Percentiles rank a stretch among this genome's conserved stretches.
Evolutionary conservation across 495 filamentous ascomycete genomes (phyloP).

Genomic region (Talaromyces adpressus): DNA sequence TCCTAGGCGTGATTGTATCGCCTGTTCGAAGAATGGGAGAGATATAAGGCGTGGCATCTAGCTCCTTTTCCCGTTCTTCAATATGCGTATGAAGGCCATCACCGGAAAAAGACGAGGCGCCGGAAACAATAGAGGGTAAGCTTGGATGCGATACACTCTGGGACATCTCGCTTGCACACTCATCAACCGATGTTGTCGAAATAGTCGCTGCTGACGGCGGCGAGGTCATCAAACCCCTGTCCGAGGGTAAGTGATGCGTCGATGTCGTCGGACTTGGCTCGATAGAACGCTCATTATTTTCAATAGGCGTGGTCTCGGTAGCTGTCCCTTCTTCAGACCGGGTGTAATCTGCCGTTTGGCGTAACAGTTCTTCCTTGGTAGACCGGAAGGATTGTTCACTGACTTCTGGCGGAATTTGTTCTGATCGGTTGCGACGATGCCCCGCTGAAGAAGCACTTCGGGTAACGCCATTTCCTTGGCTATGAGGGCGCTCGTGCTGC

Average conservation of each 20-base stretch:
- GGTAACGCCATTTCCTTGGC: slow-evolving; percentile 3
- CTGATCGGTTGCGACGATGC: slow-evolving; percentile 32
- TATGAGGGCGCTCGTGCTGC: slow-evolving; percentile 21
- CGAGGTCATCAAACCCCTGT: slow-evolving; percentile 35
- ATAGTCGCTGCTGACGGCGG: slow-evolving; percentile 50
- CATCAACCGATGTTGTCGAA: slow-evolving; percentile 42
- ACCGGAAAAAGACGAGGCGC: slow-evolving; percentile 75
- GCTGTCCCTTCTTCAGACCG: not conserved
- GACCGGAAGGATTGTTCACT: slow-evolving; percentile 39
- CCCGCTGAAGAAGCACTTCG: slow-evolving; percentile 3
- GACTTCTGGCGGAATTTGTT: slow-evolving; percentile 27
- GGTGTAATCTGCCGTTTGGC: slow-evolving; percentile 18
- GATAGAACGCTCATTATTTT: not conserved
- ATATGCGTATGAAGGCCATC: slow-evolving; percentile 19
- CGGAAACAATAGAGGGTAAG: slow-evolving; percentile 66
- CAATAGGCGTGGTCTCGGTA: not conserved
- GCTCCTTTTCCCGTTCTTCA: slow-evolving; percentile 24
- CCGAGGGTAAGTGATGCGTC: not conserved
- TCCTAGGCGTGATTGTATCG: slow-evolving; percentile 36
- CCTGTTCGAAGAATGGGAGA: slow-evolving; percentile 39
- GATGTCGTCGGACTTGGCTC: not conserved
- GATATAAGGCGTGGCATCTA: slow-evolving; percentile 18
- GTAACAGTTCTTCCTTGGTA: slow-evolving; percentile 34
- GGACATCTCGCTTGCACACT: slow-evolving; percentile 50
- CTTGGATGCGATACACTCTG: slow-evolving; percentile 68